Conservation (phyloP, 352 stramenopile genomes). For the Globisporangium alternatum region DNA sequence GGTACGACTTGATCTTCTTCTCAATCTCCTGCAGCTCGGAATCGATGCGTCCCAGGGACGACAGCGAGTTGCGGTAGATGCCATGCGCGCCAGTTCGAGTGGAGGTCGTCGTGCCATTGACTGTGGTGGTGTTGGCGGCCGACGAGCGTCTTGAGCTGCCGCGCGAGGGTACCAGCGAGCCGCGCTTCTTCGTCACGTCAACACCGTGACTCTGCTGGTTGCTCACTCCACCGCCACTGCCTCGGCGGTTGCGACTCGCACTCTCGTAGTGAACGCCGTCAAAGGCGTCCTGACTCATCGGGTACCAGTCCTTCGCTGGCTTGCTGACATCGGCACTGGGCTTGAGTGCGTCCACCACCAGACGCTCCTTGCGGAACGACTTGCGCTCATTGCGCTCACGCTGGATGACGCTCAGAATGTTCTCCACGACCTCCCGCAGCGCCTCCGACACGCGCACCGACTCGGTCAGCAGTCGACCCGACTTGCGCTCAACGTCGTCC, state of each 20-base stretch:
- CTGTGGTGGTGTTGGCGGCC: not conserved
- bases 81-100: conserved; percentile 21
- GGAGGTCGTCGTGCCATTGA: conserved; percentile 1
- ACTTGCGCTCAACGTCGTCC: conserved; percentile 57
- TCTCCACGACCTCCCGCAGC: conserved; percentile 50
- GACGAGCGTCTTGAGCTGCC: conserved; percentile 6
- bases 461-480: conserved; percentile 44
- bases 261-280: not conserved
- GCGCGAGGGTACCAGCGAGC: not conserved
- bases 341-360: conserved; percentile 16
- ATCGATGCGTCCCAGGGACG: conserved; percentile 53
- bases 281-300: not conserved
- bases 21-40: conserved; percentile 71
- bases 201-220: conserved; percentile 5
- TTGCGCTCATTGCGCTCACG: conserved; percentile 39
- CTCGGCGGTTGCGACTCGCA: not conserved
- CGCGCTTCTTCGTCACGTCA: conserved; percentile 4
- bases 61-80: conserved; percentile 48
- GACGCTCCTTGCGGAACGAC: conserved; percentile 30
- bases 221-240: not conserved
- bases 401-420: conserved; percentile 41
- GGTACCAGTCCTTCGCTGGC: not conserved
- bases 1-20: conserved; percentile 53
- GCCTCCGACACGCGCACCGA: conserved; percentile 52
- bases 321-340: not conserved